phyloP scores from a whole-genome alignment of 2,329 filamentous ascomycete genomes.

The Exserohilum turcica region DNA sequence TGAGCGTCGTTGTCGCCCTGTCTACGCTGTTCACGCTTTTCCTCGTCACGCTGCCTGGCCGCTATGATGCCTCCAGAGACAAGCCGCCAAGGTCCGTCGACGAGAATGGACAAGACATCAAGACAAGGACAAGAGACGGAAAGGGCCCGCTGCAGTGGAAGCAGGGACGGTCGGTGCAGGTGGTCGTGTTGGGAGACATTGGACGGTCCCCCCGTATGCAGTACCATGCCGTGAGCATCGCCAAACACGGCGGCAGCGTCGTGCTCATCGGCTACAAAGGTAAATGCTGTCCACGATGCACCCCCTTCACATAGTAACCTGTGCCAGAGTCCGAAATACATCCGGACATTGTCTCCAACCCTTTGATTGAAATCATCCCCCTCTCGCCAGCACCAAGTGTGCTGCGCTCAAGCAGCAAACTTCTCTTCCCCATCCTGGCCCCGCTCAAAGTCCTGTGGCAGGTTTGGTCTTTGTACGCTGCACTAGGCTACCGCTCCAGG shows the following conservation, averaged over 20 bases:
- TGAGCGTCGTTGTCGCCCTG: slow-evolving; percentile 49
- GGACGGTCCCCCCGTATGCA: slow-evolving; percentile 97
- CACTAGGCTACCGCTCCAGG: slow-evolving; percentile 74
- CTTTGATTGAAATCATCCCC: slow-evolving; percentile 72
- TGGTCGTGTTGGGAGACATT: slow-evolving; percentile 93
- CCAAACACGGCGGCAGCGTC: slow-evolving; percentile 77
- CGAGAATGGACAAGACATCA: slow-evolving; percentile 30
- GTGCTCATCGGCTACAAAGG: slow-evolving; percentile 88
- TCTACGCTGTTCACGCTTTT: slow-evolving; percentile 57
- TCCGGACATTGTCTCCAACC: slow-evolving; percentile 72
- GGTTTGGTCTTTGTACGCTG: slow-evolving; percentile 69
- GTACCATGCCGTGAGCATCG: slow-evolving; percentile 93
- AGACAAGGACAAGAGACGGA: slow-evolving; percentile 27
- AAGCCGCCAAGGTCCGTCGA: slow-evolving; percentile 29
- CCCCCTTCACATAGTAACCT: neutral
- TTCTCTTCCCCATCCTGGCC: slow-evolving; percentile 78
- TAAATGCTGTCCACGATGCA: slow-evolving; percentile 39
- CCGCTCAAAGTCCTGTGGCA: slow-evolving; percentile 89
- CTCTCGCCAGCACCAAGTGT: slow-evolving; percentile 69
- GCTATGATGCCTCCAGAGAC: slow-evolving; percentile 53
- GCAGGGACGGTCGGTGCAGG: slow-evolving; percentile 66
- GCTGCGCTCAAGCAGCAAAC: slow-evolving; percentile 68
- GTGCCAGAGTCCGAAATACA: slow-evolving; percentile 75
- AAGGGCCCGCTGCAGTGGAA: slow-evolving; percentile 31
- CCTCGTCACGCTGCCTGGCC: slow-evolving; percentile 59